phyloP scores from a whole-genome alignment of 2,329 filamentous ascomycete species.

The Aureobasidium sp. region DNA sequence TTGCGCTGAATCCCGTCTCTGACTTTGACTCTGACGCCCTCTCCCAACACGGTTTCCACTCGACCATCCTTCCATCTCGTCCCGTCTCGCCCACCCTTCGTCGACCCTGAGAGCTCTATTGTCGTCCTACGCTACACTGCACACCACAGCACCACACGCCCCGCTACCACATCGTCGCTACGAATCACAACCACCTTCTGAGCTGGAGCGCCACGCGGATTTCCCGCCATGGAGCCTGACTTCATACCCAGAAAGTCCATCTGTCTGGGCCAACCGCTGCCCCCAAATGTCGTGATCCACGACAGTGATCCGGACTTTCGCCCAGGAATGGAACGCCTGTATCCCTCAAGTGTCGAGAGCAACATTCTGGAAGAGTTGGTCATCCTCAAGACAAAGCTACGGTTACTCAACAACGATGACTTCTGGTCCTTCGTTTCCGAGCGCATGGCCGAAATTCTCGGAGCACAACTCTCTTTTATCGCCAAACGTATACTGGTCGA shows the following conservation, averaged over 20 bases:
- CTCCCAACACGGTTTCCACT: not conserved
- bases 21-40: not conserved
- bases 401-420: slow-evolving; percentile 46
- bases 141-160: not conserved
- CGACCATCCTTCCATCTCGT: not conserved
- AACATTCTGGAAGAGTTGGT: slow-evolving; percentile 56
- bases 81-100: not conserved
- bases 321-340: slow-evolving; percentile 26
- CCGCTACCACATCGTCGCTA: not conserved
- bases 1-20: not conserved
- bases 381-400: slow-evolving; percentile 51
- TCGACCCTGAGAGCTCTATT: not conserved
- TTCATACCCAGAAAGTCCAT: slow-evolving; percentile 14
- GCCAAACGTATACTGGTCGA: slow-evolving; percentile 56
- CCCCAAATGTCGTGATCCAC: slow-evolving; percentile 31
- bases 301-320: slow-evolving; percentile 38
- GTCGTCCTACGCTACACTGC: not conserved
- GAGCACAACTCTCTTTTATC: slow-evolving; percentile 62
- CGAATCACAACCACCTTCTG: not conserved
- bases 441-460: slow-evolving; percentile 55
- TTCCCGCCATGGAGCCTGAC: slow-evolving; percentile 10
- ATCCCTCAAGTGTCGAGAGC: slow-evolving; percentile 44
- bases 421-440: slow-evolving; percentile 62
- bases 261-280: slow-evolving; percentile 10
- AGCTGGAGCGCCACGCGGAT: slow-evolving; percentile 3